Conservation (phyloP, 495 filamentous ascomycete species). For the Penicillium daleae region DNA sequence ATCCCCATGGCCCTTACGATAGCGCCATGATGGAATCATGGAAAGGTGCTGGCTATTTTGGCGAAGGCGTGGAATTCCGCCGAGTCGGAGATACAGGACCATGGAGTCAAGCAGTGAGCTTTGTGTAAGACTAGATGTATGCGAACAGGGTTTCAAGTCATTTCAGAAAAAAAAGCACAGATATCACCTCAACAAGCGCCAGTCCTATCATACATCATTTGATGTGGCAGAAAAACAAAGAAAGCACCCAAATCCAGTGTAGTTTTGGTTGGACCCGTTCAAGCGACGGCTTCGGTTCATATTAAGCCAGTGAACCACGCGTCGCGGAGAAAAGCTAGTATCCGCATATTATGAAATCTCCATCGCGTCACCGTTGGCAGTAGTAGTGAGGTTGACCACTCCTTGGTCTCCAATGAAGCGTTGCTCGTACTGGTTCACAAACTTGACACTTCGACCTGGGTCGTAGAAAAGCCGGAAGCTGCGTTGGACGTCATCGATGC, state of each 20-base stretch:
- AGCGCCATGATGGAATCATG: constrained; percentile 82
- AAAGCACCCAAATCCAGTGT: constrained; percentile 25
- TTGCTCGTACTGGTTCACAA: constrained; percentile 87
- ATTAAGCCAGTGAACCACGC: constrained; percentile 26
- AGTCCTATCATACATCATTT: constrained; percentile 52
- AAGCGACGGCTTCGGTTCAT: constrained; percentile 23
- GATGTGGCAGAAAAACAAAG: constrained; percentile 35
- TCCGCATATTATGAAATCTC: constrained; percentile 65
- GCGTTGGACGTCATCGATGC: constrained; percentile 85
- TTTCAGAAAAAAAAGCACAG: constrained; percentile 36
- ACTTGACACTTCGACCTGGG: constrained; percentile 81
- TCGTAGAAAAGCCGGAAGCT: constrained; percentile 95
- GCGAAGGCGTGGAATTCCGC: constrained; percentile 88
- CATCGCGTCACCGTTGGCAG: constrained; percentile 81
- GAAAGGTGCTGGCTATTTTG: constrained; percentile 91
- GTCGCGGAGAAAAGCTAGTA: constrained; percentile 31
- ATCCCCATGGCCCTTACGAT: constrained; percentile 86
- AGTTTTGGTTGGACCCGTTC: constrained; percentile 29
- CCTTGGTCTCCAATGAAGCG: constrained; percentile 89
- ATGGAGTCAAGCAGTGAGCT: constrained; percentile 67
- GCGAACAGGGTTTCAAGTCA: constrained; percentile 24
- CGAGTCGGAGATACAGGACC: constrained; percentile 56
- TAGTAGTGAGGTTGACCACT: constrained; percentile 66
- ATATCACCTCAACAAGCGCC: constrained; percentile 43
- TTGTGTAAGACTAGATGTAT: constrained; percentile 52